phyloP scores from a whole-genome alignment of 768 basidiomycete genomes.

The Xerocomus spinulosus region DNA sequence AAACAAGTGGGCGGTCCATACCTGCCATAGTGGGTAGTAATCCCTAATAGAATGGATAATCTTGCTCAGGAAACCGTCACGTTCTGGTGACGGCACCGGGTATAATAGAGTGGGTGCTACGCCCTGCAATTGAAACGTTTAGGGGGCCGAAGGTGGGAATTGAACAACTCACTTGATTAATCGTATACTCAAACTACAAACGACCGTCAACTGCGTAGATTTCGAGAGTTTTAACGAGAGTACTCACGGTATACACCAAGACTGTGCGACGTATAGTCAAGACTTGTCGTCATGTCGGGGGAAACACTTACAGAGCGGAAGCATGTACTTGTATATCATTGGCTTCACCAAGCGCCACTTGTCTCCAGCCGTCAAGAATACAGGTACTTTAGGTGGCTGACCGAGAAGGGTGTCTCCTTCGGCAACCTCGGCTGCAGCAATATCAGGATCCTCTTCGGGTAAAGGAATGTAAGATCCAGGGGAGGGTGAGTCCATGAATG shows the following conservation, averaged over 20 bases:
- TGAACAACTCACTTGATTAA: conserved; percentile 62
- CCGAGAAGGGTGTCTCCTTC: conserved; percentile 27
- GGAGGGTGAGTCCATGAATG: conserved; percentile 43
- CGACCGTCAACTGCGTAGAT: not conserved
- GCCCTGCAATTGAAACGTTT: conserved; percentile 44
- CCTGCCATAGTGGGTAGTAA: conserved; percentile 96
- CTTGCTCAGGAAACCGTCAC: conserved; percentile 59
- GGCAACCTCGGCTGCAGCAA: conserved; percentile 19
- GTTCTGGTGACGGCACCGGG: conserved; percentile 64
- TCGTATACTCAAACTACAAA: conserved; percentile 83
- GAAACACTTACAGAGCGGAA: conserved; percentile 74
- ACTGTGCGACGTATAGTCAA: conserved; percentile 34
- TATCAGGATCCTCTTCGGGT: conserved; percentile 30
- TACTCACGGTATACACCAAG: conserved; percentile 57
- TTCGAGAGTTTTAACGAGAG: not conserved
- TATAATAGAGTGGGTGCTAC: conserved; percentile 88
- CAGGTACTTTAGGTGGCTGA: conserved; percentile 37
- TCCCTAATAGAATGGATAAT: conserved; percentile 84
- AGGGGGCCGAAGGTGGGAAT: not conserved
- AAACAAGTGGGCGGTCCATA: conserved; percentile 27
- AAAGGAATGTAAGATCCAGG: conserved; percentile 35
- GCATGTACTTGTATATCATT: conserved; percentile 78
- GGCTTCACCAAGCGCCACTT: conserved; percentile 83
- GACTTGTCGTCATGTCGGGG: not conserved
- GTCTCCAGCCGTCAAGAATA: conserved; percentile 60